Evolutionary conservation across 2,329 filamentous ascomycete species (phyloP).

Genomic region (Penicillium vulpinum): DNA sequence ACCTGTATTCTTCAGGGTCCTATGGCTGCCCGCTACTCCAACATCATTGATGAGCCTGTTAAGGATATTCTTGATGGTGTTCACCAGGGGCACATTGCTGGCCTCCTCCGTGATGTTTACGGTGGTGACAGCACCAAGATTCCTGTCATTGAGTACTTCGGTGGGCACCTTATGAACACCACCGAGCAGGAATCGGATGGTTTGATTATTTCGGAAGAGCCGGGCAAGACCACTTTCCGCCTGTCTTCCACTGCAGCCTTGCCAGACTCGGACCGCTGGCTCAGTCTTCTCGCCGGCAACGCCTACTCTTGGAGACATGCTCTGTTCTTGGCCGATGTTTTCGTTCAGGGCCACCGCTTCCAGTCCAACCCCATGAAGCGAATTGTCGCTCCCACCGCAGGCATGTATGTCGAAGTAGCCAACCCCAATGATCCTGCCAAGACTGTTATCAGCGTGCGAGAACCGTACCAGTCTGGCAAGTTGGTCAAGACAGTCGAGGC

Average conservation of each 20-base stretch:
- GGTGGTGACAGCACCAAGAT: constrained; percentile 69
- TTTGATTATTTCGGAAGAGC: constrained; percentile 77
- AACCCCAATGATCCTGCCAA: constrained; percentile 78
- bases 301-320: constrained; percentile 92
- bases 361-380: constrained; percentile 94
- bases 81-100: constrained; percentile 81
- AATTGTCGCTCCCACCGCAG: constrained; percentile 81
- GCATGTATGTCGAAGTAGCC: constrained; percentile 84
- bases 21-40: constrained; percentile 88
- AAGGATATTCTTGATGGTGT: constrained; percentile 92
- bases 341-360: constrained; percentile 94
- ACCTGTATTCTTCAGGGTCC: constrained; percentile 97
- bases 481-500: constrained; percentile 87
- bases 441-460: constrained; percentile 82
- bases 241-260: constrained; percentile 73
- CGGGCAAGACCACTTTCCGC: constrained; percentile 78
- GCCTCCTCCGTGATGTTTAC: constrained; percentile 78
- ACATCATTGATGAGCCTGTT: constrained; percentile 85
- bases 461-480: constrained; percentile 82
- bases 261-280: constrained; percentile 79
- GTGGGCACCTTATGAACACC: constrained; percentile 73
- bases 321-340: constrained; percentile 87
- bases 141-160: constrained; percentile 91
- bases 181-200: constrained; percentile 79
- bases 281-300: constrained; percentile 81